These are phyloP conservation scores for Talaromyces stipitatus DNA, from an alignment of 495 filamentous ascomycete genomes.

Conservation along the genomic window DNA sequence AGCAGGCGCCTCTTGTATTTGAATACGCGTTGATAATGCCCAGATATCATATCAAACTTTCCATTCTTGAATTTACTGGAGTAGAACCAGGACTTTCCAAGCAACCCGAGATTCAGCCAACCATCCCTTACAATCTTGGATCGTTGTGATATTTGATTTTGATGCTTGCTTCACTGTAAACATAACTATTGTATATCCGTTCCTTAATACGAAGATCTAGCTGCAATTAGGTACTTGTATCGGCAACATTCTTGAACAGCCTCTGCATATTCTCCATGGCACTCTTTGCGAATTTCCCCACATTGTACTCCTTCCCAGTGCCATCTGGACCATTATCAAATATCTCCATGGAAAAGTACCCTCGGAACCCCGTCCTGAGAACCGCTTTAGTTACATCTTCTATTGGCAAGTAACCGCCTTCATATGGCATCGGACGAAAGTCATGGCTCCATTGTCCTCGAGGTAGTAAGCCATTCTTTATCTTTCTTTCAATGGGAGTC, in stretches of 20 bases:
- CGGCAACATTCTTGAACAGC: constrained; percentile 41
- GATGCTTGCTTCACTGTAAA: too few relatives aligned
- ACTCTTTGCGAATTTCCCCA: constrained; percentile 49
- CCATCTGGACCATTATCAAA: constrained; percentile 61
- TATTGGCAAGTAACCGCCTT: constrained; percentile 67
- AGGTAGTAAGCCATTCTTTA: constrained; percentile 43
- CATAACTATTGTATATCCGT: too few relatives aligned
- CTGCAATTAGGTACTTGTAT: constrained; percentile 6
- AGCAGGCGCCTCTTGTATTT: too few relatives aligned
- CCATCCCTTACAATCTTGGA: too few relatives aligned
- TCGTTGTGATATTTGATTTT: too few relatives aligned
- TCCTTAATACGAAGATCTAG: too few relatives aligned
- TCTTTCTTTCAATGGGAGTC: constrained; percentile 39
- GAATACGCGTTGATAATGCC: too few relatives aligned
- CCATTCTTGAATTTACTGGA: too few relatives aligned
- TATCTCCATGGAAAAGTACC: constrained; percentile 69
- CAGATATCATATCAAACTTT: too few relatives aligned
- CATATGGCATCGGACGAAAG: constrained; percentile 61
- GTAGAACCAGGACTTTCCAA: too few relatives aligned
- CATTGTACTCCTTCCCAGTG: constrained; percentile 50
- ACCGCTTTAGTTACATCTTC: constrained; percentile 59
- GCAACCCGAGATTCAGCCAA: too few relatives aligned
- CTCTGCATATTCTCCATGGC: constrained; percentile 50
- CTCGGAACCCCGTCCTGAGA: constrained; percentile 59
- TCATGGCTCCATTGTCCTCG: constrained; percentile 66